Base-by-base conservation (phyloP, 1,284 basidiomycete genomes). In the Trichosporon sp. region DNA sequence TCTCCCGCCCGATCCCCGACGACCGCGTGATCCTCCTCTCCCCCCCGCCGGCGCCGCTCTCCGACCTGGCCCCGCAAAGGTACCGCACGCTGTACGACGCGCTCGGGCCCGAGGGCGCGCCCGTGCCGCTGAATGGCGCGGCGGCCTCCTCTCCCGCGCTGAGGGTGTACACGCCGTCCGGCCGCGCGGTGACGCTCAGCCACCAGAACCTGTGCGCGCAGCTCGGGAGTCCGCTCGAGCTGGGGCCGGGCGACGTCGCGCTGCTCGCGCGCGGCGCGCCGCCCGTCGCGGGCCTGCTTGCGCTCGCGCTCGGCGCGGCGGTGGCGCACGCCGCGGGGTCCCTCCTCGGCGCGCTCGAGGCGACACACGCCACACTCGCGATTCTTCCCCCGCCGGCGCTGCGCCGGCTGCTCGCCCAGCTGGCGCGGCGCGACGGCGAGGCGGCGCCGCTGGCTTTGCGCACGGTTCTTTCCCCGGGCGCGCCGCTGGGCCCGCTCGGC, bases 1-100 rank as follows among this genome's bases (percentile, higher is more conserved):
- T n/a, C 68, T 65, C 70, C 21, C 18, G n/a, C n/a, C 51, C 53
- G n/a, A 15, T 75, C 7, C 64, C 75, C n/a, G 65, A 66, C 13
- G 47, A 70, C 3, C 71, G 74, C 2, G 77, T 79, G 53, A 70
- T 79, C 67, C 72, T 80, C n/a, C 66, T 80, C 11, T 42, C 38
- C 38, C 51, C 56, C 18, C 44, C 44, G 7, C 6, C 7, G n/a
- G 9, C 44, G 7, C 5, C 44, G 38, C 11, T 18, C 18, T 21
- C 8, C 44, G 44, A 47, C 21, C 44, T 47, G 5, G 6, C 18
- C 4, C 44, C 44, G 6, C 44, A 47, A n/a, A 21, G 44, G n/a
- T 47, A 47, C n/a, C 18, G 44, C 13, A 47, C 44, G 21, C 25
- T 56, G 25, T 56, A 13, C 23, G 51, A 56, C 25, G 53, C 15